A percentile compares a stretch with the other conserved stretches of the same genome.
Evolutionary conservation across 371 early-diverging fungal species (phyloP).

Genomic region (Rhizopus arrhizus): DNA sequence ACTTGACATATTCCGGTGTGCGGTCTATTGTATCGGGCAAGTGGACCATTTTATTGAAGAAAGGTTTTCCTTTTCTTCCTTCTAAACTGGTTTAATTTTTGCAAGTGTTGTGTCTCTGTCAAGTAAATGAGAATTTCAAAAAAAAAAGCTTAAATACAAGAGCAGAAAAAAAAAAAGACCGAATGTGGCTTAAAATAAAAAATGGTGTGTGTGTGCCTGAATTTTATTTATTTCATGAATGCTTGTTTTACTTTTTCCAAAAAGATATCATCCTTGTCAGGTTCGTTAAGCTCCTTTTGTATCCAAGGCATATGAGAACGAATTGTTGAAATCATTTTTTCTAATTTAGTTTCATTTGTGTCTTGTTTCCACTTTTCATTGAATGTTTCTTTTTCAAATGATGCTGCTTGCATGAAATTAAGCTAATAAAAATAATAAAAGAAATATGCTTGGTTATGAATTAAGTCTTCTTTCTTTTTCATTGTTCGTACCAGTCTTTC

Average conservation of each 20-base stretch:
- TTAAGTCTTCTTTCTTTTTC: too few relatives aligned
- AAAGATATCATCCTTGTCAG: conserved; percentile 1
- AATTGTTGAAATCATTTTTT: conserved; percentile 70
- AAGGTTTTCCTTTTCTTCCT: conserved; percentile 12
- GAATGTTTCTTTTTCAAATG: conserved; percentile 62
- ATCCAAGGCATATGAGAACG: conserved; percentile 81
- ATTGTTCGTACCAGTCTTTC: conserved; percentile 50
- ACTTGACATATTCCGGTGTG: conserved; percentile 70
- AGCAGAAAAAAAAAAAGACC: neutral
- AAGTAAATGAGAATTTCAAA: neutral
- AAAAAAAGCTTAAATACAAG: neutral
- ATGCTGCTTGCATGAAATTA: conserved; percentile 53
- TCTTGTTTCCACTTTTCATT: conserved; percentile 74
- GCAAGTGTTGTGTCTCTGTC: neutral
- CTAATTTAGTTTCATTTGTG: conserved; percentile 63
- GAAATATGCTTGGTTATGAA: neutral
- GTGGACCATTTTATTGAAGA: conserved; percentile 18
- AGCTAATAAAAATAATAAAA: conserved; percentile 37
- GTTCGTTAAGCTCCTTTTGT: conserved; percentile 23
- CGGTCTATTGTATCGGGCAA: conserved; percentile 64
- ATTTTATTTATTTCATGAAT: conserved; percentile 12
- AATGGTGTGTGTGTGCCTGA: neutral
- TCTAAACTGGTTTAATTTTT: neutral
- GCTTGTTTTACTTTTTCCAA: conserved; percentile 15
- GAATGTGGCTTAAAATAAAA: conserved; percentile 3